A percentile compares a stretch with the other conserved stretches of the same genome.
Conservation (phyloP, 768 basidiomycete species). For the Xerocomus brunneocitrinus region DNA sequence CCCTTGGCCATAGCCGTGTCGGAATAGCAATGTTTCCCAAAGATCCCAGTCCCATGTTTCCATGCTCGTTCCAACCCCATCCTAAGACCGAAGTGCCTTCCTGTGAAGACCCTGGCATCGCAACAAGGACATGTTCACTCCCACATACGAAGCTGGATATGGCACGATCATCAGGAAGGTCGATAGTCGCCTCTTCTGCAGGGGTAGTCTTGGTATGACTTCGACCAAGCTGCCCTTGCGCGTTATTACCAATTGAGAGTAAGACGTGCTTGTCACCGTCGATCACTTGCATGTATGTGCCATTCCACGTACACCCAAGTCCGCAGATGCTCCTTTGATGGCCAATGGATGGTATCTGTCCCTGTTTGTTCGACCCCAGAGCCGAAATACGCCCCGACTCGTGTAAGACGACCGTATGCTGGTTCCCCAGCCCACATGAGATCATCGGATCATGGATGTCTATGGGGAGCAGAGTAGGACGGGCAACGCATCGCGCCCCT, state of each 20-base stretch:
- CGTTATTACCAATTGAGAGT: conserved; percentile 50
- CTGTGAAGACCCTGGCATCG: conserved; percentile 14
- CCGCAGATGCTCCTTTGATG: conserved; percentile 22
- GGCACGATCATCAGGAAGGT: conserved; percentile 23
- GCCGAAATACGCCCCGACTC: conserved; percentile 44
- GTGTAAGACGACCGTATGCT: conserved; percentile 46
- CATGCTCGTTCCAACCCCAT: conserved; percentile 99
- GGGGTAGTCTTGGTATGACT: conserved; percentile 1
- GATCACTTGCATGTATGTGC: conserved; percentile 50
- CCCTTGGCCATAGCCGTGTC: conserved; percentile 49
- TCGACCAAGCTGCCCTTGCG: conserved; percentile 65
- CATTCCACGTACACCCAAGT: conserved; percentile 75
- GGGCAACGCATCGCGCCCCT: conserved; percentile 5
- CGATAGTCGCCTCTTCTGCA: conserved; percentile 5
- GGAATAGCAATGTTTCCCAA: conserved; percentile 51
- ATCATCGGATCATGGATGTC: conserved; percentile 24
- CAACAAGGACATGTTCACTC: conserved; percentile 75
- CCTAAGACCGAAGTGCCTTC: conserved; percentile 54
- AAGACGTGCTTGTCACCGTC: conserved; percentile 24
- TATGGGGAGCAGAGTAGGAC: conserved; percentile 34
- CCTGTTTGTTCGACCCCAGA: conserved; percentile 70
- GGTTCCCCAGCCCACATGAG: conserved; percentile 44
- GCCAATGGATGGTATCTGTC: conserved; percentile 49
- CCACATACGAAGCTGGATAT: conserved; percentile 57
- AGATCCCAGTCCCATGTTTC: conserved; percentile 74